phyloP scores from a whole-genome alignment of 1,284 basidiomycete species.

The Ceratobasidium sp. region DNA sequence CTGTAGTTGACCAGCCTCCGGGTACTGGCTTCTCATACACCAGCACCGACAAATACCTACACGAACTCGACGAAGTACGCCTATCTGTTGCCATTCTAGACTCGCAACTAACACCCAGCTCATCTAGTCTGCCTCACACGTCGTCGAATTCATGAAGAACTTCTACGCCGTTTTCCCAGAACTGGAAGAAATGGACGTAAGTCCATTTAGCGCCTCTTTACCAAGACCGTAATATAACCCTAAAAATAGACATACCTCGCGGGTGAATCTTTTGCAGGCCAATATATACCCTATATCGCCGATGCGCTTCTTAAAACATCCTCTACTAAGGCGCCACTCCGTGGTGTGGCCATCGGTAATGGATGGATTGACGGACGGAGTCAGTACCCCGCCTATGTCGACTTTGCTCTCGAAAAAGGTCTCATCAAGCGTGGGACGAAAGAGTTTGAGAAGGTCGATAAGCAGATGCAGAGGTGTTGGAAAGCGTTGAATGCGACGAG shows the following conservation, averaged over 20 bases:
- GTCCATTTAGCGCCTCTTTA: constrained; percentile 56
- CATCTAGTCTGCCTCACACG: constrained; percentile 78
- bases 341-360: constrained; percentile 93
- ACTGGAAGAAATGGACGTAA: constrained; percentile 82
- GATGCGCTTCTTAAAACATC: constrained; percentile 80
- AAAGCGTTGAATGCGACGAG: constrained; percentile 65
- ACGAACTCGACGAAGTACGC: constrained; percentile 78
- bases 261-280: constrained; percentile 98
- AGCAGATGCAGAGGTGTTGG: constrained; percentile 75
- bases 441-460: constrained; percentile 74
- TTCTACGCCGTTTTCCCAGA: constrained; percentile 95
- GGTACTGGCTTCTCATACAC: constrained; percentile 95
- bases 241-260: constrained; percentile 83
- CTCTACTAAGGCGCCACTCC: constrained; percentile 68
- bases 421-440: constrained; percentile 80
- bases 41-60: constrained; percentile 86
- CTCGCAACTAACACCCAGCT: constrained; percentile 39
- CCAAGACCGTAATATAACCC: constrained; percentile 41
- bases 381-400: constrained; percentile 92
- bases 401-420: constrained; percentile 86
- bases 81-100: constrained; percentile 23
- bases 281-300: constrained; percentile 97
- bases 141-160: constrained; percentile 86
- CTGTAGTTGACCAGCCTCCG: constrained; percentile 93
- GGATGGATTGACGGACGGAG: constrained; percentile 93